Percentiles rank a stretch among this genome's conserved stretches.
Conservation (phyloP, 1,139 yeast genomes). For the Sugiyamaella japonica region DNA sequence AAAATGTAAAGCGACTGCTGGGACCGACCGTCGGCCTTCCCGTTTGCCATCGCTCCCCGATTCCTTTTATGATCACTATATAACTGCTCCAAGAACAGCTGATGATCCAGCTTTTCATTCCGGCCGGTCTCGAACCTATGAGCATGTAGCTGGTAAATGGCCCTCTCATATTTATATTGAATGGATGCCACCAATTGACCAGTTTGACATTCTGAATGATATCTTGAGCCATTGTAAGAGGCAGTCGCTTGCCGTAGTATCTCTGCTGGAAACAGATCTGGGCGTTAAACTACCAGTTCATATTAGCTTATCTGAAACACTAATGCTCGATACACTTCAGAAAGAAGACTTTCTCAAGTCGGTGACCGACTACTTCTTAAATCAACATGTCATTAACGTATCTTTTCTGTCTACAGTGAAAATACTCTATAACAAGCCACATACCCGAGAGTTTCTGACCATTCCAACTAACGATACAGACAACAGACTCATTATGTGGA, state of each 20-base stretch:
- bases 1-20: not conserved
- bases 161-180: conserved; percentile 41
- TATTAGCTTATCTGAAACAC: conserved; percentile 38
- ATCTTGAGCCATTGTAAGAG: not conserved
- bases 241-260: conserved; percentile 22
- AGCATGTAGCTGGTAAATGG: conserved; percentile 39
- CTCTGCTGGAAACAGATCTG: conserved; percentile 31
- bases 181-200: conserved; percentile 31
- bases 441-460: conserved; percentile 12
- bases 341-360: conserved; percentile 26
- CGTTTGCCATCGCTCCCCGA: conserved; percentile 35
- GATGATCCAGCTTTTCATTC: conserved; percentile 33
- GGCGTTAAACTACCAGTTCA: conserved; percentile 38
- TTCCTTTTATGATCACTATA: conserved; percentile 34
- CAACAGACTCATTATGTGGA: conserved; percentile 6
- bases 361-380: not conserved
- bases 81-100: conserved; percentile 30
- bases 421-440: conserved; percentile 13
- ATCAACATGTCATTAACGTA: conserved; percentile 6
- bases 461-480: not conserved
- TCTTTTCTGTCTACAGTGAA: conserved; percentile 2
- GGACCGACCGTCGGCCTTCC: not conserved
- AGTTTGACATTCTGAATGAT: conserved; percentile 5
- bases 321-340: conserved; percentile 32
- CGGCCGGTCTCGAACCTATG: conserved; percentile 32